phyloP scores from a whole-genome alignment of 768 basidiomycete genomes.

The Termitomyces sp. region DNA sequence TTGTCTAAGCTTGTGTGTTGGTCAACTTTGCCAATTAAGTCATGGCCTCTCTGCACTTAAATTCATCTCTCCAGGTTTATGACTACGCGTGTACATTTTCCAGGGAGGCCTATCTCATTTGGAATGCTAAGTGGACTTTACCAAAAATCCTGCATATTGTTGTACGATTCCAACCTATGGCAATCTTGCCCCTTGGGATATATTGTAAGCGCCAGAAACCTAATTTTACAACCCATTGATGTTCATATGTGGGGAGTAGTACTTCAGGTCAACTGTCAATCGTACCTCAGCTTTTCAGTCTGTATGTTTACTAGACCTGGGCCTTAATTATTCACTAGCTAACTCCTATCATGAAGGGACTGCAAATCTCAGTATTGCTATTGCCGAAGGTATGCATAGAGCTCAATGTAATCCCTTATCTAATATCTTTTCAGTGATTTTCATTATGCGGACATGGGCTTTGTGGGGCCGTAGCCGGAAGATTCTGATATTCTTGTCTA shows the following conservation, averaged over 20 bases:
- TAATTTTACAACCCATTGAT: background rate
- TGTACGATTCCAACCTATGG: background rate
- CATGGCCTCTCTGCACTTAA: background rate
- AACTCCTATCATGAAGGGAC: background rate
- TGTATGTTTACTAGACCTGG: background rate
- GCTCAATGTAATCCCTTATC: too few relatives aligned
- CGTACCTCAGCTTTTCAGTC: background rate
- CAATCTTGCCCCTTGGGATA: background rate
- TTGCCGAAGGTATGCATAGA: background rate
- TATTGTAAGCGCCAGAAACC: background rate
- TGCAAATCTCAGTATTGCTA: background rate
- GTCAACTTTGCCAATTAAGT: background rate
- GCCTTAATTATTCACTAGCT: background rate
- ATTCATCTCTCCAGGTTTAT: background rate
- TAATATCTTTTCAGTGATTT: too few relatives aligned
- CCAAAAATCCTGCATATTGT: background rate
- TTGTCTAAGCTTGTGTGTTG: background rate
- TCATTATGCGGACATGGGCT: background rate
- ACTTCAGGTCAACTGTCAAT: background rate
- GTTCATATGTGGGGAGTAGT: background rate
- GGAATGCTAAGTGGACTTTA: background rate
- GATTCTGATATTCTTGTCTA: background rate
- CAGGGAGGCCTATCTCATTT: background rate
- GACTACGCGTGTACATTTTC: background rate
- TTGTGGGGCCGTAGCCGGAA: background rate